phyloP scores from a whole-genome alignment of 129 eudicot genomes.

The Lonicera japonica region DNA sequence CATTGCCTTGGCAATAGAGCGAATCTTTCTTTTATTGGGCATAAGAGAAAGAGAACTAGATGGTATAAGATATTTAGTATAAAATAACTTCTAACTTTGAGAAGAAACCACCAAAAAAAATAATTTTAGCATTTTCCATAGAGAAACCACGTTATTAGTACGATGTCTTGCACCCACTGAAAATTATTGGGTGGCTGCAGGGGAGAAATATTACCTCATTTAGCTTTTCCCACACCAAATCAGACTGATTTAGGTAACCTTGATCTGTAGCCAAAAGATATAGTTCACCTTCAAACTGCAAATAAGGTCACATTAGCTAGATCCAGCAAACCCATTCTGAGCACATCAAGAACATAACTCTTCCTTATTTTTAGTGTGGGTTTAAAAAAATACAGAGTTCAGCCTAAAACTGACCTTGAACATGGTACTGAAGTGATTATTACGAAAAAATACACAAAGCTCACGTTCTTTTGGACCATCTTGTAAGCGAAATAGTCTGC shows the following conservation, averaged over 20 bases:
- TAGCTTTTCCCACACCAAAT: slow-evolving; percentile 91
- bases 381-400: no score
- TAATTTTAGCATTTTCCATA: no score
- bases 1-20: no score
- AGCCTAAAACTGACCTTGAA: slow-evolving; percentile 62
- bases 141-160: no score
- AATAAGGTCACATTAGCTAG: slow-evolving; percentile 16
- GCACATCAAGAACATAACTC: slow-evolving; percentile 2
- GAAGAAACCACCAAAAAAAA: no score
- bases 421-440: slow-evolving; percentile 98
- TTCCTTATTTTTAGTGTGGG: no score
- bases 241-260: slow-evolving; percentile 87
- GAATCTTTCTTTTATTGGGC: no score
- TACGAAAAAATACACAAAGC: slow-evolving; percentile 90
- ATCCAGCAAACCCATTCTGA: neutral
- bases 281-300: slow-evolving; percentile 76
- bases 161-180: no score
- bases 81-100: no score
- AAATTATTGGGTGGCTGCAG: no score
- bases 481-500: slow-evolving; percentile 68
- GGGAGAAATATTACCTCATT: slow-evolving; percentile 53
- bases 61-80: no score
- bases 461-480: slow-evolving; percentile 81
- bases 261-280: slow-evolving; percentile 90
- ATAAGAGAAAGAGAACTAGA: no score